phyloP scores from a whole-genome alignment of 2,329 filamentous ascomycete genomes.

The Xylariaceae sp. region DNA sequence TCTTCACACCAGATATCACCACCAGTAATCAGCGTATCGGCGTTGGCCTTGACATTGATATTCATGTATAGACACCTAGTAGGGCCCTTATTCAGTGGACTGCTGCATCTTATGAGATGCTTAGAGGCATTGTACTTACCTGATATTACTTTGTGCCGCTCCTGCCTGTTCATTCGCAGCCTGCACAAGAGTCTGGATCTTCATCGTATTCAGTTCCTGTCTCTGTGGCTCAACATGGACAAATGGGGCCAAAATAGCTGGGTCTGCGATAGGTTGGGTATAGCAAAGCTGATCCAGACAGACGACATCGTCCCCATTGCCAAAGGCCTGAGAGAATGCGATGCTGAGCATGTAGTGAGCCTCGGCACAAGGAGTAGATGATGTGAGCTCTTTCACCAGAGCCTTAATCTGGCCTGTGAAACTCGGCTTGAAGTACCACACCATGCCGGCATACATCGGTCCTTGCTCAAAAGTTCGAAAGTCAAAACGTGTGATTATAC shows the following conservation, averaged over 20 bases:
- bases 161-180: neutral
- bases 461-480: slow-evolving; percentile 4
- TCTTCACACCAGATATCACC: slow-evolving; percentile 6
- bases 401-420: slow-evolving; percentile 2
- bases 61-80: slow-evolving; percentile 10
- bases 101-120: too few relatives aligned
- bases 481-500: slow-evolving; percentile 5
- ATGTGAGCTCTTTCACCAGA: slow-evolving; percentile 7
- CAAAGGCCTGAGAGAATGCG: neutral
- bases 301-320: neutral
- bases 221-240: neutral
- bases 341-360: slow-evolving; percentile 9
- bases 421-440: slow-evolving; percentile 5
- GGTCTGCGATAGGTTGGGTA: neutral
- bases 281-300: slow-evolving; percentile 4
- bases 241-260: slow-evolving; percentile 1
- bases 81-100: neutral
- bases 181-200: neutral
- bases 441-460: slow-evolving; percentile 3
- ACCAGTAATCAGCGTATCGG: slow-evolving; percentile 4
- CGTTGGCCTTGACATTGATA: slow-evolving; percentile 8
- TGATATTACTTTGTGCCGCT: neutral
- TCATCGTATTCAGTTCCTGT: neutral
- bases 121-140: neutral
- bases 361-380: neutral